These are phyloP conservation scores for Annulohypoxylon maeteangense DNA, from an alignment of 495 filamentous ascomycete genomes.

Conservation along the genomic window DNA sequence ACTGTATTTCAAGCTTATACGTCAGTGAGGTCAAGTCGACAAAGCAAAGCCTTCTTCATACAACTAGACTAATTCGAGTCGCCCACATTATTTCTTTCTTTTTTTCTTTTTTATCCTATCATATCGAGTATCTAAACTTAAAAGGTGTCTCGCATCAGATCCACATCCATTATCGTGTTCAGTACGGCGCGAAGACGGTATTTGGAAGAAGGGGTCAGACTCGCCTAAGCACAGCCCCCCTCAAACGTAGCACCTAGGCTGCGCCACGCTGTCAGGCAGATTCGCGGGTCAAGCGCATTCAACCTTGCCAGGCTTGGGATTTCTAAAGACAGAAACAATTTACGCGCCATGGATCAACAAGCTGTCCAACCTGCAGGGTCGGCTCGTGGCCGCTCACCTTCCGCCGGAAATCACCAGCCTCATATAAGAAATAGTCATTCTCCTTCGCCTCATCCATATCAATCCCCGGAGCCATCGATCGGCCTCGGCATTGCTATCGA, in stretches of 20 bases:
- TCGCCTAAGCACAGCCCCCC: conserved; percentile 47
- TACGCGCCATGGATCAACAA: conserved; percentile 59
- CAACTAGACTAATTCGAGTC: conserved; percentile 4
- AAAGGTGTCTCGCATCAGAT: conserved; percentile 23
- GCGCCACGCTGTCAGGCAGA: conserved; percentile 51
- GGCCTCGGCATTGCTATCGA: conserved; percentile 61
- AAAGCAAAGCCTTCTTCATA: conserved; percentile 12
- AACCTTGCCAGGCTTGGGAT: conserved; percentile 45
- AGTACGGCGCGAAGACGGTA: conserved; percentile 30
- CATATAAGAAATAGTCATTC: conserved; percentile 64
- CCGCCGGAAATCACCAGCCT: conserved; percentile 57
- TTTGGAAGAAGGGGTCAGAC: conserved; percentile 39
- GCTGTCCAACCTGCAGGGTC: conserved; percentile 48
- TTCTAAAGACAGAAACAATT: conserved; percentile 52
- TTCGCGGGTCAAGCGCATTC: conserved; percentile 37
- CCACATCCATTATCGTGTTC: conserved; percentile 25
- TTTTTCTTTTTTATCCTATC: neutral
- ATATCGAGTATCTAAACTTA: conserved; percentile 10
- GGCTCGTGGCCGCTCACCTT: conserved; percentile 60
- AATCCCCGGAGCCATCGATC: conserved; percentile 55
- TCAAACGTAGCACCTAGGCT: conserved; percentile 40
- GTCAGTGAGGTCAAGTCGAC: conserved; percentile 5
- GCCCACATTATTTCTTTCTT: conserved; percentile 1
- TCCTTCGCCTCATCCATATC: conserved; percentile 60
- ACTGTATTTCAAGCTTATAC: conserved; percentile 1